Base-by-base conservation (phyloP, 2,329 filamentous ascomycete species). In the Curvularia verruculosa region DNA sequence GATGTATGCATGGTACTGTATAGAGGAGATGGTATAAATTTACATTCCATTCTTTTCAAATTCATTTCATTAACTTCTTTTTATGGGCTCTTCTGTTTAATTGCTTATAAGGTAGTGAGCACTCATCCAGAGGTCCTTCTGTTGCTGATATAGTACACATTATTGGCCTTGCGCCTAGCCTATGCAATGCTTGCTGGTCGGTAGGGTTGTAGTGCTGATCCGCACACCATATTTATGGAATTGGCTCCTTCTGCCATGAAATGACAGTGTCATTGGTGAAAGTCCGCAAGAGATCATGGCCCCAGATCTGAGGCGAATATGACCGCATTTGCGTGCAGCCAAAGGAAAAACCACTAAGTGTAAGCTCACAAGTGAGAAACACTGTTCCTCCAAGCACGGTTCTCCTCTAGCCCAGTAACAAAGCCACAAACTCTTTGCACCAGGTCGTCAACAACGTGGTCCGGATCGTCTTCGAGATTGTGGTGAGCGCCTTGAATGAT, bases 351-450 rank as follows among this genome's bases (percentile, higher is more conserved):
- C 7, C 19, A 12, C 7, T 15, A 15, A 21, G 7, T 24, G 7
- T 2, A 31, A 43, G 21, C n/a, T 53, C n/a, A 55, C 34, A 55
- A 48, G 13, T 44, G 39, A 21, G 52, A 44, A 18, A 6, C 40
- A 39, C 23, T 12, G 23, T 31, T 49, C 12, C 49, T 51, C 52
- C 52, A 51, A 29, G 45, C 44, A 29, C 19, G 26, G 13, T 44
- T 48, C 36, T 37, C 24, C 24, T 56, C 64, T 21, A 71, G 18
- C 2, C 63, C 65, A 3, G 49, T 67, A 60, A 86, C 64, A 65
- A 85, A 88, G 1, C 75, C 75, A 4, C 78, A 63, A 2, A 87
- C 83, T 58, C 82, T 80, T 44, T 71, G 67, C 10, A 84, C 78
- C 52, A 88, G 69, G 59, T 82, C 81, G 40, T 73, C 61, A 5